Conservation (phyloP, 2,329 filamentous ascomycete genomes). For the Aspergillus tanneri region DNA sequence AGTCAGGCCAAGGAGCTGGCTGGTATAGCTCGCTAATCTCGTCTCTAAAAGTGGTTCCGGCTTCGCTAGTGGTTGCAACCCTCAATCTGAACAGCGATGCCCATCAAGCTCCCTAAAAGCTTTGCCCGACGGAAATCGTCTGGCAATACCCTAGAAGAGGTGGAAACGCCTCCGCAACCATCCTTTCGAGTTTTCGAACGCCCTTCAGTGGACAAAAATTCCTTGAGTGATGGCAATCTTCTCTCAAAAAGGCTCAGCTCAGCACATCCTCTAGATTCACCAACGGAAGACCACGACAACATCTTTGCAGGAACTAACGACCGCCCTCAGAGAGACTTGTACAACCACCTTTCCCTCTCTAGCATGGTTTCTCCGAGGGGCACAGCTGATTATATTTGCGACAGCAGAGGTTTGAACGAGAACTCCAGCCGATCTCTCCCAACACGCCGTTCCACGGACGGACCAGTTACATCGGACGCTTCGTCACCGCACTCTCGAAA, state of each 20-base stretch:
- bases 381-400: constrained; percentile 37
- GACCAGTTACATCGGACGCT: constrained; percentile 40
- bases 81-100: constrained; percentile 40
- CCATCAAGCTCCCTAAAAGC: constrained; percentile 56
- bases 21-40: constrained; percentile 14
- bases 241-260: constrained; percentile 35
- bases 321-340: constrained; percentile 38
- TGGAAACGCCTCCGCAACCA: constrained; percentile 40
- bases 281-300: constrained; percentile 40
- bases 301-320: constrained; percentile 39
- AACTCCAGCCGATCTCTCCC: constrained; percentile 56
- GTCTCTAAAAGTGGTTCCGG: constrained; percentile 14
- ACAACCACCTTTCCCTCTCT: constrained; percentile 21
- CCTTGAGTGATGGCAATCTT: constrained; percentile 42
- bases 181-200: constrained; percentile 58
- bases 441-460: constrained; percentile 56
- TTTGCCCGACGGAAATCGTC: constrained; percentile 57
- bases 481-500: constrained; percentile 39
- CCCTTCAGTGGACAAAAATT: constrained; percentile 44
- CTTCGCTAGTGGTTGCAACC: constrained; percentile 14
- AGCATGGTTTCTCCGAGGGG: not conserved
- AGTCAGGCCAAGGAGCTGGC: constrained; percentile 11
- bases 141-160: constrained; percentile 54
- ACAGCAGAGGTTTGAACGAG: constrained; percentile 48
- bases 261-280: constrained; percentile 37